Percentiles rank a stretch among this genome's conserved stretches.
Conservation (phyloP, 2,329 filamentous ascomycete species). For the Colletotrichum sp. region DNA sequence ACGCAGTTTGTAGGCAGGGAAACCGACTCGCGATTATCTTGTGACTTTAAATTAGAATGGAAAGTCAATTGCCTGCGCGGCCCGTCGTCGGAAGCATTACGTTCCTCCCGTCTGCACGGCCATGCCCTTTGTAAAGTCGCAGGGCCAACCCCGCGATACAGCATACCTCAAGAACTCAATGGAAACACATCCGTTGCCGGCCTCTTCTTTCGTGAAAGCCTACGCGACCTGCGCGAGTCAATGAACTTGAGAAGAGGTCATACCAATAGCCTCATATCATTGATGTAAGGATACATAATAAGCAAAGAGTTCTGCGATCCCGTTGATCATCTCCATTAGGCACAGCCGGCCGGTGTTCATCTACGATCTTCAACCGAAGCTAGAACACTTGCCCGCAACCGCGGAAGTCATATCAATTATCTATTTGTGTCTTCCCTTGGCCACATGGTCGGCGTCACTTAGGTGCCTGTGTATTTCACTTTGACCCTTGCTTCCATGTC, state of each 20-base stretch:
- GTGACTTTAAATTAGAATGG: background rate
- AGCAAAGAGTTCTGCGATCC: no score
- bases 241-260: fast-evolving
- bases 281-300: no score
- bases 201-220: background rate
- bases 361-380: no score
- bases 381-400: no score
- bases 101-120: background rate
- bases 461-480: fast-evolving
- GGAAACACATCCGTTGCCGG: background rate
- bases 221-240: background rate
- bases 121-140: background rate
- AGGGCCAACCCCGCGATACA: background rate
- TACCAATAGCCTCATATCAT: no score
- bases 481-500: no score
- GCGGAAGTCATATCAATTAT: no score
- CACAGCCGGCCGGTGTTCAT: no score
- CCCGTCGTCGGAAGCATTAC: background rate
- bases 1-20: fast-evolving
- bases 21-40: background rate
- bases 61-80: background rate
- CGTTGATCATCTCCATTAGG: no score
- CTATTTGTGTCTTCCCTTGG: no score
- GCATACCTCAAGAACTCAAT: background rate
- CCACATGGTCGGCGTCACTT: no score